These are phyloP conservation scores for Daldinia bambusicola DNA, from an alignment of 495 filamentous ascomycete species.

Conservation along the genomic window DNA sequence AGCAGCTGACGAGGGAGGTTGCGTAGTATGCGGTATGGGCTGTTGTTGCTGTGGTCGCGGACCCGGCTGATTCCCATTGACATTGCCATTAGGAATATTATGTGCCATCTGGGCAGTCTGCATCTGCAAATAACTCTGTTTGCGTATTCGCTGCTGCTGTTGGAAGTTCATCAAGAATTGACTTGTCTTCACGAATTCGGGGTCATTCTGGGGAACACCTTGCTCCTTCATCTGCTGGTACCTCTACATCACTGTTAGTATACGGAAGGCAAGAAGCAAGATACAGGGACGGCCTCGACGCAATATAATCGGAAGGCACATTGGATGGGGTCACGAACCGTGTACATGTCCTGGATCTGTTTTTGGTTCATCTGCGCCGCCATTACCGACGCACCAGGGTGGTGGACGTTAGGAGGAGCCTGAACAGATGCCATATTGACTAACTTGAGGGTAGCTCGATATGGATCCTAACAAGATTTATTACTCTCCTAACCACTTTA, in stretches of 20 bases:
- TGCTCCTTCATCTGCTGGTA: conserved; percentile 82
- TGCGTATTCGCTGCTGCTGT: conserved; percentile 65
- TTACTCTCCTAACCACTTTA: conserved; percentile 36
- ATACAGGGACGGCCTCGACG: background rate
- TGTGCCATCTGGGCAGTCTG: conserved; percentile 50
- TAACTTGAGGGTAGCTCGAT: conserved; percentile 21
- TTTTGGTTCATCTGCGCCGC: conserved; percentile 67
- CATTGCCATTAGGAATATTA: conserved; percentile 56
- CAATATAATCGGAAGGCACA: background rate
- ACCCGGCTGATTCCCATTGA: conserved; percentile 56
- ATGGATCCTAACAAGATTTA: conserved; percentile 25
- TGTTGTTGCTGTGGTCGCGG: conserved; percentile 53
- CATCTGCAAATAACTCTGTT: conserved; percentile 56
- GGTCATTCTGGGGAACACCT: conserved; percentile 77
- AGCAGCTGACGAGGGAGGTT: conserved; percentile 44
- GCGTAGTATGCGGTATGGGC: conserved; percentile 45
- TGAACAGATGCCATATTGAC: conserved; percentile 82
- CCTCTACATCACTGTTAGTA: conserved; percentile 66
- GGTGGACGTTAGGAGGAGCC: conserved; percentile 67
- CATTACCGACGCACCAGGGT: conserved; percentile 62
- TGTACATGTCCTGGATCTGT: conserved; percentile 69
- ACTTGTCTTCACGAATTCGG: conserved; percentile 80
- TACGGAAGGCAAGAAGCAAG: conserved; percentile 4
- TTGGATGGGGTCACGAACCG: conserved; percentile 56
- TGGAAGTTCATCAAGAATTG: conserved; percentile 73